A percentile compares a stretch with the other conserved stretches of the same genome.
phyloP scores from a whole-genome alignment of 1,139 yeast genomes.

The Nakaseomyces glabratus region DNA sequence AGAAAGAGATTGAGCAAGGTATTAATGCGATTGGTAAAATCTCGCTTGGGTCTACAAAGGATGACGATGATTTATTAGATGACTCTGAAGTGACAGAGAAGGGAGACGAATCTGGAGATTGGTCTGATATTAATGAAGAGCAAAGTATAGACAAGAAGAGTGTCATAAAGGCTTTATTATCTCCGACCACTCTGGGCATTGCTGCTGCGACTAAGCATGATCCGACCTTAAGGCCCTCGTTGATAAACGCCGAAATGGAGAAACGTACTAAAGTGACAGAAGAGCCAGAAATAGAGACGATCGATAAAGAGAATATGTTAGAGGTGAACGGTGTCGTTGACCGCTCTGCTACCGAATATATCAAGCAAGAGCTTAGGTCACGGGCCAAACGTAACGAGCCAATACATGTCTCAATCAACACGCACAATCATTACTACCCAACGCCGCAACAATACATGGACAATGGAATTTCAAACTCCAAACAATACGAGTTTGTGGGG shows the following conservation, averaged over 20 bases:
- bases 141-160: slow-evolving; percentile 7
- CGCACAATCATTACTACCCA: slow-evolving; percentile 15
- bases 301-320: too few relatives aligned
- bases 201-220: slow-evolving; percentile 18
- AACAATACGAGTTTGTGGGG: not conserved
- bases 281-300: too few relatives aligned
- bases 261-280: not conserved
- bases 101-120: slow-evolving; percentile 2
- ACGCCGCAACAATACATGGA: slow-evolving; percentile 4
- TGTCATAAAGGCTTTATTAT: slow-evolving; percentile 17
- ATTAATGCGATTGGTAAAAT: slow-evolving; percentile 1
- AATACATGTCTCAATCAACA: slow-evolving; percentile 15
- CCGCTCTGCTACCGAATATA: slow-evolving; percentile 1
- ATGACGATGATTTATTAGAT: slow-evolving; percentile 5
- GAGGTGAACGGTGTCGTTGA: too few relatives aligned
- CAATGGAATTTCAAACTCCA: slow-evolving; percentile 4
- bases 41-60: not conserved
- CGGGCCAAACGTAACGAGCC: slow-evolving; percentile 10
- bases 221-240: not conserved
- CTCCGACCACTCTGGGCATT: slow-evolving; percentile 24
- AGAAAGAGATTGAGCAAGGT: slow-evolving; percentile 2
- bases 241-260: not conserved
- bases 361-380: slow-evolving; percentile 8
- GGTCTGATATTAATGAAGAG: not conserved
- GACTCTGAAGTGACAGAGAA: slow-evolving; percentile 5